A percentile compares a stretch with the other conserved stretches of the same genome.
phyloP scores from a whole-genome alignment of 305 asterid genomes.

The Plantago coronopus region DNA sequence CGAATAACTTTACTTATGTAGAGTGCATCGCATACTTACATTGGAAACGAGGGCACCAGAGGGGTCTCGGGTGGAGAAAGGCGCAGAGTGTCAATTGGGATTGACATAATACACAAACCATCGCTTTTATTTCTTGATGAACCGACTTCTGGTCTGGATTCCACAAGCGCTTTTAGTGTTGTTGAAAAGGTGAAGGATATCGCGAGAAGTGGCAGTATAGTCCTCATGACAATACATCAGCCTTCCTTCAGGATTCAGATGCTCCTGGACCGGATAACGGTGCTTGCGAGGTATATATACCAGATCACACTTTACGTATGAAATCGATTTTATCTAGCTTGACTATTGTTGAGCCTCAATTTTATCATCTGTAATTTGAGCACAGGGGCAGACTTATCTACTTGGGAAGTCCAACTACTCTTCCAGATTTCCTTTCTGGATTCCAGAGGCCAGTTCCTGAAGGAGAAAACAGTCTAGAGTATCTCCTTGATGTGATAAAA shows the following conservation, averaged over 20 bases:
- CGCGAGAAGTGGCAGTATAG: slow-evolving; percentile 72
- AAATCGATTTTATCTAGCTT: no score
- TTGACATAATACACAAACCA: slow-evolving; percentile 87
- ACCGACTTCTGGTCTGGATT: slow-evolving; percentile 90
- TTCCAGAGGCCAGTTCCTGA: slow-evolving; percentile 84
- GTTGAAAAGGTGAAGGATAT: slow-evolving; percentile 87
- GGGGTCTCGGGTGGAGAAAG: slow-evolving; percentile 88
- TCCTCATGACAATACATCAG: slow-evolving; percentile 84
- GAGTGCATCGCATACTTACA: slow-evolving; percentile 72
- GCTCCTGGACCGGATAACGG: slow-evolving; percentile 71
- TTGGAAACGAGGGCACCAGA: slow-evolving; percentile 77
- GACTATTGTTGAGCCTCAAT: neutral
- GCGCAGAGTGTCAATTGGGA: slow-evolving; percentile 80
- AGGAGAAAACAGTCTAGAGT: slow-evolving; percentile 67
- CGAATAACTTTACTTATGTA: slow-evolving; percentile 14
- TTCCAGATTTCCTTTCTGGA: slow-evolving; percentile 52
- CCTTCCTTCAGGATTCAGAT: slow-evolving; percentile 79
- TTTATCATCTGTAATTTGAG: neutral
- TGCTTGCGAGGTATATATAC: slow-evolving; percentile 61
- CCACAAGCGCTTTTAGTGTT: slow-evolving; percentile 79
- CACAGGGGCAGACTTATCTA: slow-evolving; percentile 75
- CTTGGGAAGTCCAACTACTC: slow-evolving; percentile 57
- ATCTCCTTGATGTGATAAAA: slow-evolving; percentile 81
- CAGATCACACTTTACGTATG: neutral
- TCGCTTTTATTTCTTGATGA: slow-evolving; percentile 80